Conservation (phyloP, 75 land plant genomes). For the Pinus tabuliformis region DNA sequence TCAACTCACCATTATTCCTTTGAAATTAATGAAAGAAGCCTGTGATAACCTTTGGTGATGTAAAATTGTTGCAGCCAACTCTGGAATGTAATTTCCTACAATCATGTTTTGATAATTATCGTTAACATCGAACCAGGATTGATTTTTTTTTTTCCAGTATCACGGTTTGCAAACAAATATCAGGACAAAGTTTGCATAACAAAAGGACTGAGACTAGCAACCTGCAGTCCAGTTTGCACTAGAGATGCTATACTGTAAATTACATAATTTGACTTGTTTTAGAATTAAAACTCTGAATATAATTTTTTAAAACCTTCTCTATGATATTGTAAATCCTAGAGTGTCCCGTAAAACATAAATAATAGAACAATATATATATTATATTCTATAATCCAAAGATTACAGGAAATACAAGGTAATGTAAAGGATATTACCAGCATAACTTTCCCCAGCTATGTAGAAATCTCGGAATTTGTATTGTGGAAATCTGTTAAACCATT, state of each 20-base stretch:
- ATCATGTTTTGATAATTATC: too few relatives aligned
- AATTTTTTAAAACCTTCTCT: too few relatives aligned
- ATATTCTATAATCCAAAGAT: too few relatives aligned
- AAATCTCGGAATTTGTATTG: constrained; percentile 61
- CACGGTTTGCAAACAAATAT: too few relatives aligned
- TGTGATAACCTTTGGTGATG: constrained; percentile 19
- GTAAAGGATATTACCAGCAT: constrained; percentile 41
- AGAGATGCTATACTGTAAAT: not conserved
- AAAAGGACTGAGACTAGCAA: too few relatives aligned
- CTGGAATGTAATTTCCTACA: constrained; percentile 55
- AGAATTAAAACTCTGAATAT: too few relatives aligned
- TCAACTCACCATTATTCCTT: constrained; percentile 39
- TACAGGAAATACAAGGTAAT: not conserved
- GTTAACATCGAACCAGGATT: too few relatives aligned
- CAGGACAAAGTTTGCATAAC: not conserved
- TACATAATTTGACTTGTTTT: too few relatives aligned
- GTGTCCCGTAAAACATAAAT: too few relatives aligned
- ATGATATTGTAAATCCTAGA: too few relatives aligned
- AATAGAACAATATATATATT: too few relatives aligned
- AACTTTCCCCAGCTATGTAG: constrained; percentile 79
- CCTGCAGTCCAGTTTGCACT: constrained; percentile 8
- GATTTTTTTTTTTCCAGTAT: constrained; percentile 1
- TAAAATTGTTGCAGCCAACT: constrained; percentile 49
- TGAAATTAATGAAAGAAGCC: constrained; percentile 30
- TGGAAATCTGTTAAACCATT: constrained; percentile 73